phyloP scores from a whole-genome alignment of 352 stramenopile genomes.

The Pythium brachiatum region DNA sequence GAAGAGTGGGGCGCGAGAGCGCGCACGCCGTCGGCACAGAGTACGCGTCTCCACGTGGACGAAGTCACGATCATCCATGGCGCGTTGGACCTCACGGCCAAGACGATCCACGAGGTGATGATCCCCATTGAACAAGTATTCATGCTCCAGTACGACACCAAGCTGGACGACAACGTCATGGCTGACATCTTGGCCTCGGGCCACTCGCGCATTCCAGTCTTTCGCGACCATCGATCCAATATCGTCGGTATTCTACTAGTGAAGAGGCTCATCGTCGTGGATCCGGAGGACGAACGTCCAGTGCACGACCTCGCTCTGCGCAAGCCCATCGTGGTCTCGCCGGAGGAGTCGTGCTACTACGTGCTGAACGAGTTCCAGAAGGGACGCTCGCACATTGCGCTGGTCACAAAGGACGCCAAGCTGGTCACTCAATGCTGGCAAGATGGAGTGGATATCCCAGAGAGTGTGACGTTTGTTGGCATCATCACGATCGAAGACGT shows the following conservation, averaged over 20 bases:
- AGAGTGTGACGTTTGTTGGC: slow-evolving; percentile 63
- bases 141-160: slow-evolving; percentile 80
- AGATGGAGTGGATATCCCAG: slow-evolving; percentile 36
- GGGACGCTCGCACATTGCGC: slow-evolving; percentile 76
- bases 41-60: slow-evolving; percentile 67
- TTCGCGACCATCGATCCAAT: slow-evolving; percentile 58
- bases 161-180: slow-evolving; percentile 71
- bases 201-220: slow-evolving; percentile 90
- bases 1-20: not conserved
- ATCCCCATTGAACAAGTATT: slow-evolving; percentile 86
- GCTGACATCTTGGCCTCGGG: slow-evolving; percentile 82
- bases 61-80: slow-evolving; percentile 93
- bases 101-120: slow-evolving; percentile 86
- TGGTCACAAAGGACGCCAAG: slow-evolving; percentile 62
- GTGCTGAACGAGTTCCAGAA: slow-evolving; percentile 92
- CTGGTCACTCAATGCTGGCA: slow-evolving; percentile 57
- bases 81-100: slow-evolving; percentile 85
- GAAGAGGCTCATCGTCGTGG: slow-evolving; percentile 88
- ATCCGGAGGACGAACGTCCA: slow-evolving; percentile 69
- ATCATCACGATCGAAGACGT: slow-evolving; percentile 92
- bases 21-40: slow-evolving; percentile 36
- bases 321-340: slow-evolving; percentile 79
- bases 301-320: slow-evolving; percentile 65
- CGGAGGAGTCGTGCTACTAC: slow-evolving; percentile 80
- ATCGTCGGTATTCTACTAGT: slow-evolving; percentile 87